phyloP scores from a whole-genome alignment of 768 basidiomycete species.

The Lactarius hatsudake region DNA sequence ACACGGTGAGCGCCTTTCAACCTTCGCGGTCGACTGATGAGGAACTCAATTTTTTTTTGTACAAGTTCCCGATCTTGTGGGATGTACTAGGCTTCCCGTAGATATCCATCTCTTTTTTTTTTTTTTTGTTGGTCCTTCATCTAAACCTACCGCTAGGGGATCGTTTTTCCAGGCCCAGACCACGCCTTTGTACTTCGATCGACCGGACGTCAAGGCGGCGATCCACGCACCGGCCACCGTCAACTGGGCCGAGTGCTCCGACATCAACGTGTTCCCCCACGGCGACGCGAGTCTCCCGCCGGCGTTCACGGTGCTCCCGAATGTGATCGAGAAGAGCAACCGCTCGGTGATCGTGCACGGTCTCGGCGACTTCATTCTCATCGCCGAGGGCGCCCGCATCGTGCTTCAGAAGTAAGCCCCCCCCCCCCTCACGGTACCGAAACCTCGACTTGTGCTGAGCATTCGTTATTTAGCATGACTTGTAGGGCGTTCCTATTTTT shows the following conservation, averaged over 20 bases:
- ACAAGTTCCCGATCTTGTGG: conserved; percentile 52
- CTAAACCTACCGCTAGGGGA: conserved; percentile 38
- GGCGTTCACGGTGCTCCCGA: conserved; percentile 63
- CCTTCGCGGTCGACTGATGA: not conserved
- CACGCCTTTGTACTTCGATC: conserved; percentile 68
- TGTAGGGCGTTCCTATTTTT: conserved; percentile 5
- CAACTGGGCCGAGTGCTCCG: conserved; percentile 62
- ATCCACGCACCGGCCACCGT: conserved; percentile 68
- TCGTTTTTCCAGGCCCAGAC: conserved; percentile 52
- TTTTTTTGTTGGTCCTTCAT: not conserved
- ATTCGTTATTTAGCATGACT: conserved; percentile 19
- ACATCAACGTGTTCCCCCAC: conserved; percentile 56
- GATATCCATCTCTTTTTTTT: conserved; percentile 25
- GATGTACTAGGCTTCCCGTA: conserved; percentile 81
- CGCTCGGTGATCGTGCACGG: conserved; percentile 71
- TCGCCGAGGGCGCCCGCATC: conserved; percentile 57
- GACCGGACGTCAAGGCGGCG: conserved; percentile 60
- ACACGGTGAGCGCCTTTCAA: conserved; percentile 42
- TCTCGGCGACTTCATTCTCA: conserved; percentile 68
- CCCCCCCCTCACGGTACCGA: not conserved
- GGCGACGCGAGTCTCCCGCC: conserved; percentile 63
- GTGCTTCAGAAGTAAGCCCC: conserved; percentile 39
- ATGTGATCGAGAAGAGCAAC: conserved; percentile 72
- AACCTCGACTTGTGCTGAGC: not conserved
- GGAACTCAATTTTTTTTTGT: too few relatives aligned